Evolutionary conservation across 2,329 filamentous ascomycete genomes (phyloP), one percentile per base, ranked within the genome.

Genomic region (Endoconidiophora laricicola): DNA sequence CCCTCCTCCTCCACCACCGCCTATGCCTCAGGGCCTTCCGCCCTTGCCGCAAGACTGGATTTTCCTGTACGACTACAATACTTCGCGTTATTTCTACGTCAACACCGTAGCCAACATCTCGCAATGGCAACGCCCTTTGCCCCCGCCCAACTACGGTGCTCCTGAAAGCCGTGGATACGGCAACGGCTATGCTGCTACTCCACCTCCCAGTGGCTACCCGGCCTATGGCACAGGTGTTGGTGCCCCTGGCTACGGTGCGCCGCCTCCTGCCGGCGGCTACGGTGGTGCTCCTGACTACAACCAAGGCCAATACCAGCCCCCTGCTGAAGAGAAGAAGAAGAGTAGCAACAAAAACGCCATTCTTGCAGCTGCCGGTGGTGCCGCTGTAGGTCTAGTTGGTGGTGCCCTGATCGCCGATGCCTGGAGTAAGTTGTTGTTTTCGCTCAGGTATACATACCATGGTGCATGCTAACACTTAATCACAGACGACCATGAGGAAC

Each of bases 61-160:
- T 24, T 67, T 76, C 22, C 73, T 80, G 61, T 83, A 72, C 63
- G 79, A 83, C 56, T 70, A 74, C 52, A 68, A 67, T 52, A 66
- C 69, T 53, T 73, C 79, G 58, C 73, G 75, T 50, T 81, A 75
- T 66, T 83, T 75, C 64, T 84, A 79, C 58, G 68, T 77, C 51
- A 77, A 83, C 60, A 65, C 75, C 51, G 67, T 72, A 44, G 75
- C 75, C 10, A 76, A 77, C 18, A 71, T 70, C 52, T 72, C 75
- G 0, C 78, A 82, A 61, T 83, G 79, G 79, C 76, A 81, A 54
- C 70, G 14, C 77, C 79, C 2, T 63, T 63, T 10, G 59, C 61
- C 46, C 56, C 33, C 42, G 6, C 44, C 37, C 2, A 33, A 33
- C 26, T 33, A 33, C 26, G 46, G 50, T 18, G 43, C 16, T 18